phyloP scores from a whole-genome alignment of 78 protist species.

The Chrysochromulina parva region DNA sequence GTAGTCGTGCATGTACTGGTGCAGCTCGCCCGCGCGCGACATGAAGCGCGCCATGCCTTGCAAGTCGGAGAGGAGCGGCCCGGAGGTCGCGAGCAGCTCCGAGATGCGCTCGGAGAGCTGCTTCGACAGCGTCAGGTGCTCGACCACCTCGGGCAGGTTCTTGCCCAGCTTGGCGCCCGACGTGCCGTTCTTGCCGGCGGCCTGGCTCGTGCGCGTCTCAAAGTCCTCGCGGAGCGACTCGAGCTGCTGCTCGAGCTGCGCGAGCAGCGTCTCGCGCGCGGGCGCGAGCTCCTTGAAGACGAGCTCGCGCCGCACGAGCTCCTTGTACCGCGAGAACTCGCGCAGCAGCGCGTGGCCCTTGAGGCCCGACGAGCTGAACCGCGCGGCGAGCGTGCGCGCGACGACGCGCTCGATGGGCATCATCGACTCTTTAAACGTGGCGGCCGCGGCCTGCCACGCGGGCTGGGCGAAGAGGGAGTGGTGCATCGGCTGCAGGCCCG shows the following conservation, averaged over 20 bases:
- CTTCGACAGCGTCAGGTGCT: background rate
- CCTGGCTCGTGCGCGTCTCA: background rate
- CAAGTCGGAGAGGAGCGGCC: conserved; percentile 23
- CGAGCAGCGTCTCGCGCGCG: background rate
- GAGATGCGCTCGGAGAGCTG: background rate
- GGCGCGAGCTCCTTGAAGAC: background rate
- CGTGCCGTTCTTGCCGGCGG: background rate
- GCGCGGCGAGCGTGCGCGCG: background rate
- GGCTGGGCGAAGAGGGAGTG: background rate
- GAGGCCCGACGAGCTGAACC: background rate
- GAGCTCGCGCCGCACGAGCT: background rate
- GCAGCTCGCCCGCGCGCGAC: conserved; percentile 8
- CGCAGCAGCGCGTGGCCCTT: background rate
- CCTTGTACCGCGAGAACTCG: background rate
- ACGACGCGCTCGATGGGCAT: background rate
- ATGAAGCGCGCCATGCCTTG: background rate
- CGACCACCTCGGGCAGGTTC: background rate
- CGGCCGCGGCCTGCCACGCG: background rate
- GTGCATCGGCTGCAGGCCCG: background rate
- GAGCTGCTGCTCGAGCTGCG: background rate
- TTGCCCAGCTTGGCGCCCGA: background rate
- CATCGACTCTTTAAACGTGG: background rate
- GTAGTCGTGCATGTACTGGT: background rate
- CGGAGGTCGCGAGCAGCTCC: background rate
- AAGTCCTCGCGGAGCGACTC: conserved; percentile 3